Evolutionary conservation across 208 protist species (phyloP).

Genomic region (Wallacemonas sp.): DNA sequence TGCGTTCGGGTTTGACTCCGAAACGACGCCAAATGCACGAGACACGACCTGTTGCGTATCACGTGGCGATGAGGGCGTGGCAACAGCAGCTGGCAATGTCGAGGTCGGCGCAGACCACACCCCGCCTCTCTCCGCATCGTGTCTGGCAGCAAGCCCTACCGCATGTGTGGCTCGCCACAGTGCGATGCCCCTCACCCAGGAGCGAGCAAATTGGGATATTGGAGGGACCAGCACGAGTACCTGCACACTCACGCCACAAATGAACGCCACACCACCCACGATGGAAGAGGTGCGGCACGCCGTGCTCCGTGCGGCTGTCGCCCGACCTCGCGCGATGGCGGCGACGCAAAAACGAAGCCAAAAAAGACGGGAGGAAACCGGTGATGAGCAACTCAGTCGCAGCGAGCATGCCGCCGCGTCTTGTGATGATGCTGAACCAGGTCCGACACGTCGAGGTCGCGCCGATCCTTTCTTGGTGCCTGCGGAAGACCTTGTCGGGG

Average conservation of each 20-base stretch:
- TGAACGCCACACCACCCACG: neutral
- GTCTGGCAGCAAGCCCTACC: too few species aligned
- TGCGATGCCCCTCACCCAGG: too few species aligned
- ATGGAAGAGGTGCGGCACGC: constrained; percentile 30
- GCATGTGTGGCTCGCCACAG: too few species aligned
- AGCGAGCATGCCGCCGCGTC: neutral
- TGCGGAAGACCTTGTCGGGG: neutral
- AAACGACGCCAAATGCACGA: neutral
- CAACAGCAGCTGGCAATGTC: too few species aligned
- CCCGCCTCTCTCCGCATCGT: too few species aligned
- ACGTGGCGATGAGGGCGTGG: too few species aligned
- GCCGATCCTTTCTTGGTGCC: neutral
- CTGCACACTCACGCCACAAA: constrained; percentile 1
- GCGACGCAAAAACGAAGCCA: neutral
- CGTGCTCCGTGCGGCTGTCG: constrained; percentile 33
- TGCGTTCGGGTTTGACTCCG: neutral
- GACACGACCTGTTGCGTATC: too few species aligned
- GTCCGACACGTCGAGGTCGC: neutral
- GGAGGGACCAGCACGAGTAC: neutral
- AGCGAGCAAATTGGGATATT: too few species aligned
- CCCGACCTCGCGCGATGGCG: neutral
- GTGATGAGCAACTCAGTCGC: neutral
- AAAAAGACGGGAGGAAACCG: too few species aligned
- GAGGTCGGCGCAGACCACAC: too few species aligned
- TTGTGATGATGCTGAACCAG: neutral